Conservation (phyloP, 164 flowering plant species). For the Berberis thunbergii region DNA sequence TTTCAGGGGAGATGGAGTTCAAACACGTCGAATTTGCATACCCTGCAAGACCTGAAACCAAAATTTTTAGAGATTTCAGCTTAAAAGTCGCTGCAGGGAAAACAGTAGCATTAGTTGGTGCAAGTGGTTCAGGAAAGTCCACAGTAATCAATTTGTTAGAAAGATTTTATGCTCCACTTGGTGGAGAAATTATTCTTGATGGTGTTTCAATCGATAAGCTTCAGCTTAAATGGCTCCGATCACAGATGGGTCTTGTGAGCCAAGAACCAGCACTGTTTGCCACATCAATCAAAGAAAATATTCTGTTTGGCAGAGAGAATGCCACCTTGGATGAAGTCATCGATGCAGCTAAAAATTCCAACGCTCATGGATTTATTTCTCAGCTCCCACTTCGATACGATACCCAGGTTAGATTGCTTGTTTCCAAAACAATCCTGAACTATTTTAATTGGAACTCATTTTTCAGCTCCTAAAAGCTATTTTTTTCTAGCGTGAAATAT, state of each 20-base stretch:
- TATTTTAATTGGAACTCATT: no score
- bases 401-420: not conserved
- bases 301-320: constrained; percentile 2
- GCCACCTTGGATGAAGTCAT: constrained; percentile 2
- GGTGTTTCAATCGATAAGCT: not conserved
- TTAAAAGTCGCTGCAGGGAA: not conserved
- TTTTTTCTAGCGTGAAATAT: no score
- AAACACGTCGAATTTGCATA: not conserved
- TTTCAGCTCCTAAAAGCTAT: no score
- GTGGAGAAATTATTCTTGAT: constrained; percentile 1
- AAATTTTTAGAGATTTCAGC: not conserved
- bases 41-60: constrained; percentile 1
- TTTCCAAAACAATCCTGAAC: no score
- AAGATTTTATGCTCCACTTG: not conserved
- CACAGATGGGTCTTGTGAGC: not conserved
- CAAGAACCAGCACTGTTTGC: constrained; percentile 3
- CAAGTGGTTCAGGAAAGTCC: constrained; percentile 4
- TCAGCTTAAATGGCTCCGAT: constrained; percentile 3
- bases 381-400: constrained; percentile 1
- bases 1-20: not conserved
- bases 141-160: not conserved
- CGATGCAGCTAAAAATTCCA: not conserved
- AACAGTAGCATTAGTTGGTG: constrained; percentile 3
- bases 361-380: constrained; percentile 1
- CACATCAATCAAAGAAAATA: not conserved